Evolutionary conservation across 805 yeast species (phyloP), one percentile per base, ranked within the genome.

Genomic region (Barnettozyma botsteinii): DNA sequence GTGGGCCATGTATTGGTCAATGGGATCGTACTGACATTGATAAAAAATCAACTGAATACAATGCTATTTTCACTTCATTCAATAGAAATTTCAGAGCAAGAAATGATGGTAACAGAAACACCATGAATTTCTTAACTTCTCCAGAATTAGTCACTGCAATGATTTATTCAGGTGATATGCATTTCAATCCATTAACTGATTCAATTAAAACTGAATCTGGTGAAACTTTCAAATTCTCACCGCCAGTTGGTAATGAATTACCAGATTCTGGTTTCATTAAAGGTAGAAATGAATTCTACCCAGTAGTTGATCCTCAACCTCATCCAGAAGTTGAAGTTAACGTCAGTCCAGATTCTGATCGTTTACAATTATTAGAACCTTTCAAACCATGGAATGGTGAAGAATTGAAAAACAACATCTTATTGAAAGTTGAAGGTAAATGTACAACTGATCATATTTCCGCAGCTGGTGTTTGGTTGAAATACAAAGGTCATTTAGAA

Each of bases 1-100:
- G 98, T 75, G 98, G 98, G 53, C 98, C 98, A 58, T 91, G 98
- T 72, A 91, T 91, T 61, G 98, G 98, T 43, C 98, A 91, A 73
- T 91, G 98, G 98, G 96, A 93, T 64, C 84, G 98, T 72, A 73
- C 75, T 50, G 95, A 85, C 60, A 75, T 85, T 32, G 64, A 75
- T 34, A 78, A 79, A 61, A 68, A 72, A 22, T 73, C 82, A 7
- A 69, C 71, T 38, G 87, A 81, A 49, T 72, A 72, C 55, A 89
- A 88, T 66, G 85, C 98, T 39, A 93, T 91, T 53, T 89, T 91
- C 66, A 88, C 98, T 6, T 89, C 97, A 11, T 91, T 89, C 77
- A 91, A 91, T 79, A 84, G 98, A 75, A 91, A 91, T 68, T 91
- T 91, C 76, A 82, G 93, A 65, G 86, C 97, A 27, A 85, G 98